Evolutionary conservation across 2,329 filamentous ascomycete species (phyloP), one percentile per base, ranked within the genome.

Genomic region (Pyrenochaeta sp.): DNA sequence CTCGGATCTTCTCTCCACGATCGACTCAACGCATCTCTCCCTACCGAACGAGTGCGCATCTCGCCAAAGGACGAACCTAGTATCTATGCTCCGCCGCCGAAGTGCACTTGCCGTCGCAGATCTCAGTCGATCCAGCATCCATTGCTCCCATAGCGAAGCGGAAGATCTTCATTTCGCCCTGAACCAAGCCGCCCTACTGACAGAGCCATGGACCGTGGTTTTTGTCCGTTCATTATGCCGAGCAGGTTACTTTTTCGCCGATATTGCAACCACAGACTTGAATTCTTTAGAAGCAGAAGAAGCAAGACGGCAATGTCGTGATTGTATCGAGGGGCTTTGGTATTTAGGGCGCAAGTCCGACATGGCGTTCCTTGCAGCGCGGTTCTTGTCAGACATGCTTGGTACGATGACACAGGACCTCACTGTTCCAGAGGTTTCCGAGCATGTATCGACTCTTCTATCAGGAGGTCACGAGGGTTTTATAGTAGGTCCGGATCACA

Each of bases 201-300:
- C 84, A 0, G 85, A 88, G 62, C 86, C 86, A 2, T 88, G 85
- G 85, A 86, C 85, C 1, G 81, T 82, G 39, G 81, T 87, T 2
- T 72, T 87, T 28, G 82, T 86, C 43, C 77, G 83, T 27, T 81
- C 81, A 0, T 87, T 87, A 19, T 56, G 79, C 82, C 25, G 83
- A 81, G 65, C 82, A 84, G 0, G 80, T 73, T 9, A 72, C 73
- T 19, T 67, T 80, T 3, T 65, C 79, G 15, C 71, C 86, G 5
- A 74, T 79, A 7, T 69, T 69, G 36, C 19, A 39, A 39, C 19
- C 13, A 5, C 13, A 8, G 13, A 39, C 12, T 5, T 13, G 36
- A 39, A 39, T 39, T 39, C 36, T 15, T 15, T 12, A 15, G 19
- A 39, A n/a, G 19, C 12, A 39, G 36, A 39, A 7, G 36, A 39